Evolutionary conservation across 148 eudicot genomes (phyloP).

Genomic region (Salicornia ramosissima): DNA sequence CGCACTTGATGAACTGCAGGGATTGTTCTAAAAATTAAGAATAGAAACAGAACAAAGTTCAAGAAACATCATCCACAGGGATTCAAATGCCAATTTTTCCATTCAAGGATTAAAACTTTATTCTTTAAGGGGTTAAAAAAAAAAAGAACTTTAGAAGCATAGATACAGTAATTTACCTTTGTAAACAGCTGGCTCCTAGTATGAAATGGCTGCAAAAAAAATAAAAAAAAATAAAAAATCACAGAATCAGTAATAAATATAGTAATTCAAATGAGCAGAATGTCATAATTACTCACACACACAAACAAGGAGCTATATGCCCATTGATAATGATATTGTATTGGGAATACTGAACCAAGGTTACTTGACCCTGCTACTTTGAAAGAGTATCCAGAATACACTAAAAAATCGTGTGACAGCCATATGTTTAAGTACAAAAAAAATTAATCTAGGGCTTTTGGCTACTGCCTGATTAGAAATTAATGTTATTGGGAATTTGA

Average conservation of each 20-base stretch:
- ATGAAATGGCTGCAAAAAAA: slow-evolving; percentile 71
- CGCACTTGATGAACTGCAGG: slow-evolving; percentile 62
- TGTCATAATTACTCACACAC: not conserved
- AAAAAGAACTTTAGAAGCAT: not conserved
- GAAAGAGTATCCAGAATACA: not conserved
- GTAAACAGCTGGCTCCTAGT: slow-evolving; percentile 77
- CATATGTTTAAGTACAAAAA: not conserved
- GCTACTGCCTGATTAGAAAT: not conserved
- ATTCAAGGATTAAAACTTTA: not conserved
- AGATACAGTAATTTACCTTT: slow-evolving; percentile 47
- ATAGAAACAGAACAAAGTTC: not conserved
- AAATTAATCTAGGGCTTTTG: not conserved
- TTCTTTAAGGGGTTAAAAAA: not conserved
- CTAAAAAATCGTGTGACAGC: not conserved
- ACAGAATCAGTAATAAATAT: not conserved
- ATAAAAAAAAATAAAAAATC: slow-evolving; percentile 16
- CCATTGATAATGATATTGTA: too few species aligned
- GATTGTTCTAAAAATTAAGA: slow-evolving; percentile 7
- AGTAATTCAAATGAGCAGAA: not conserved
- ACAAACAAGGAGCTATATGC: not conserved
- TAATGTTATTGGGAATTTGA: not conserved
- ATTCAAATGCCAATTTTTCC: not conserved
- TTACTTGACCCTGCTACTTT: not conserved
- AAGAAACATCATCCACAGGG: not conserved
- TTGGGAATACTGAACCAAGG: too few species aligned